Conservation (phyloP, 176 grass and related monocot genomes). For the Zoysia pacifica region DNA sequence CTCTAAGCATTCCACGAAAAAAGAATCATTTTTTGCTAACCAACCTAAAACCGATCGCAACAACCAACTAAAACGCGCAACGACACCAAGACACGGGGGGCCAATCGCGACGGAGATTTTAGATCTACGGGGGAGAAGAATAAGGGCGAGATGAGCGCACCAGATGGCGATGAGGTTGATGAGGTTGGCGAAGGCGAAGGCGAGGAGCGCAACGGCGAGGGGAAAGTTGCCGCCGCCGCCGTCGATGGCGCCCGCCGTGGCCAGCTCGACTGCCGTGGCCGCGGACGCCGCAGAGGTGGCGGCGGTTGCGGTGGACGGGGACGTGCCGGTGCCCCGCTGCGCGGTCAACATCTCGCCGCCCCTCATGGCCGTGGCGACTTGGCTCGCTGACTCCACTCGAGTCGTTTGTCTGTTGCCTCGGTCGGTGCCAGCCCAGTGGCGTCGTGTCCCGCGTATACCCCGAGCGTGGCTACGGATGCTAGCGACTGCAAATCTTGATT, state of each 20-base stretch:
- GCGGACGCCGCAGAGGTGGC: not conserved
- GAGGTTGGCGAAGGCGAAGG: constrained; percentile 74
- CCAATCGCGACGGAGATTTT: constrained; percentile 21
- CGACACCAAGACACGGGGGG: constrained; percentile 2
- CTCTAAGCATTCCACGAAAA: not conserved
- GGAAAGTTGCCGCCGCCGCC: constrained; percentile 69
- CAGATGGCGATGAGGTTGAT: constrained; percentile 84
- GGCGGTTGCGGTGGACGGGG: constrained; percentile 30
- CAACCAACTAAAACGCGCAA: constrained; percentile 11
- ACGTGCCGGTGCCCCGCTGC: constrained; percentile 31
- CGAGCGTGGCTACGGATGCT: too few relatives aligned
- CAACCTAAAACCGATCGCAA: constrained; percentile 29
- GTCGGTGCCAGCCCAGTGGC: too few relatives aligned
- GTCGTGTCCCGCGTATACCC: too few relatives aligned
- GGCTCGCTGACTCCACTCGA: constrained; percentile 22
- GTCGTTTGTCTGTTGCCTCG: constrained; percentile 2
- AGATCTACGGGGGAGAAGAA: constrained; percentile 7
- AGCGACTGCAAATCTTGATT: not conserved
- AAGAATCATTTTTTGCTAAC: not conserved
- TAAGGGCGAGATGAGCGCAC: constrained; percentile 37
- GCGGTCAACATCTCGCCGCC: constrained; percentile 71
- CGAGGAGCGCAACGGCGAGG: constrained; percentile 69
- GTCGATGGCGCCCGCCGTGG: constrained; percentile 2
- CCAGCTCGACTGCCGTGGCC: constrained; percentile 24
- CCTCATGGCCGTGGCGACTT: constrained; percentile 23